Evolutionary conservation across 129 eudicot genomes (phyloP).

Genomic region (Arctium lappa): DNA sequence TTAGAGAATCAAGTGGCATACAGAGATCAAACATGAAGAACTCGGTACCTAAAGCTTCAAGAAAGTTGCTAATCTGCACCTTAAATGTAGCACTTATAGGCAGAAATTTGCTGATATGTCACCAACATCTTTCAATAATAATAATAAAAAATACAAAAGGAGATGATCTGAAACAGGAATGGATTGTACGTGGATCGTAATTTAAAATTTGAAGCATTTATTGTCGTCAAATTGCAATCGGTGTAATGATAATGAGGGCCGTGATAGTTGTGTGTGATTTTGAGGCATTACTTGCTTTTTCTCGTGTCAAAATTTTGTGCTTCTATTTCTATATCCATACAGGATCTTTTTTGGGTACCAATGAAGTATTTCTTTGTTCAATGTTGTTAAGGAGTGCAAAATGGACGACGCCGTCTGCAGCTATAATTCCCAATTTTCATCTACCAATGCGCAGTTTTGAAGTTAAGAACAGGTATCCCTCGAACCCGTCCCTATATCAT

Average conservation of each 20-base stretch:
- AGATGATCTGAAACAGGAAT: not conserved
- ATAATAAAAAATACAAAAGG: not conserved
- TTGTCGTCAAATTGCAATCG: slow-evolving; percentile 23
- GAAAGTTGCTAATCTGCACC: not conserved
- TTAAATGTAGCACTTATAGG: not conserved
- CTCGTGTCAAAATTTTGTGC: not conserved
- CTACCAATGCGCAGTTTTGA: slow-evolving; percentile 77
- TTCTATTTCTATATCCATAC: not conserved
- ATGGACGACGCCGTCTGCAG: slow-evolving; percentile 60
- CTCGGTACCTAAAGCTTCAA: not conserved
- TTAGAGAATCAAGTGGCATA: not conserved
- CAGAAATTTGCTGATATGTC: not conserved
- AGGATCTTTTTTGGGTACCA: not conserved
- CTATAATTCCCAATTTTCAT: slow-evolving; percentile 55
- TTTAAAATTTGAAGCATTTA: not conserved
- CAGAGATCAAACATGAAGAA: not conserved
- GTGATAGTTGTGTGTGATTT: not conserved
- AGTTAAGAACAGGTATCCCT: slow-evolving; percentile 62
- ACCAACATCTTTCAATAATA: slow-evolving; percentile 14
- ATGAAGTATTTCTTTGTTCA: not conserved
- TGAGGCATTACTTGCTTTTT: not conserved
- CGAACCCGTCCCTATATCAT: not conserved
- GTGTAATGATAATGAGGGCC: not conserved
- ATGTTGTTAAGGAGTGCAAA: slow-evolving; percentile 30
- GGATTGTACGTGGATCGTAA: not conserved